These are phyloP conservation scores for Suillus spraguei DNA, from an alignment of 768 basidiomycete genomes.

Conservation along the genomic window DNA sequence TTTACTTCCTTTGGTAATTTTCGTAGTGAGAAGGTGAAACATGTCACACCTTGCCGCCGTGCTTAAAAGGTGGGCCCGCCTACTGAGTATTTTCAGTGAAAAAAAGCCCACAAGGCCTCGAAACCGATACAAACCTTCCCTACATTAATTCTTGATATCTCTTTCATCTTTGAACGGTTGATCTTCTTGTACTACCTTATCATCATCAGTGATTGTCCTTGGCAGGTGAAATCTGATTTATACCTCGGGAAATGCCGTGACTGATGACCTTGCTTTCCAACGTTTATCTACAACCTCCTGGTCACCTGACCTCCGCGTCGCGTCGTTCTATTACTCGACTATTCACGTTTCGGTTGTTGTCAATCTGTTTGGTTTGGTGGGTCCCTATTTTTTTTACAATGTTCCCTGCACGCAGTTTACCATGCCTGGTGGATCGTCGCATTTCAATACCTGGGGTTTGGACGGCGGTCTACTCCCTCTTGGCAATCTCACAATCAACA, in stretches of 20 bases:
- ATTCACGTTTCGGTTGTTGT: constrained; percentile 23
- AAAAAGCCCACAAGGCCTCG: constrained; percentile 16
- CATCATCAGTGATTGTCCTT: background rate
- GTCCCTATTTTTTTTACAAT: constrained; percentile 34
- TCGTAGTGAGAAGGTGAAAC: constrained; percentile 19
- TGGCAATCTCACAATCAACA: constrained; percentile 18
- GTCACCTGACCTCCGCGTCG: constrained; percentile 18
- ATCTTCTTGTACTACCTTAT: background rate
- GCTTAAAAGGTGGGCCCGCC: constrained; percentile 32
- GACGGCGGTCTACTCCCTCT: constrained; percentile 14
- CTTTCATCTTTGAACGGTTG: constrained; percentile 3
- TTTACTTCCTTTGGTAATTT: constrained; percentile 32
- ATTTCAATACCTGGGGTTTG: constrained; percentile 17
- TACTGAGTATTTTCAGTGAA: constrained; percentile 12
- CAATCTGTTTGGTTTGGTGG: constrained; percentile 36
- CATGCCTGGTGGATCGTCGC: constrained; percentile 29
- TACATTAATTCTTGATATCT: background rate
- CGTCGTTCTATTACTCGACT: constrained; percentile 11
- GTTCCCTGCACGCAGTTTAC: constrained; percentile 23
- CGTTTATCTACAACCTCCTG: constrained; percentile 13
- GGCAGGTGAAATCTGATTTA: background rate
- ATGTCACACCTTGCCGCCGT: constrained; percentile 16
- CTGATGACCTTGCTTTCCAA: constrained; percentile 4
- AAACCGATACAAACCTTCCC: constrained; percentile 1
- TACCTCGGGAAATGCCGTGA: constrained; percentile 3